Percentiles rank a stretch among this genome's conserved stretches.
Conservation (phyloP, 2,329 filamentous ascomycete genomes). For the Fusarium clavum region DNA sequence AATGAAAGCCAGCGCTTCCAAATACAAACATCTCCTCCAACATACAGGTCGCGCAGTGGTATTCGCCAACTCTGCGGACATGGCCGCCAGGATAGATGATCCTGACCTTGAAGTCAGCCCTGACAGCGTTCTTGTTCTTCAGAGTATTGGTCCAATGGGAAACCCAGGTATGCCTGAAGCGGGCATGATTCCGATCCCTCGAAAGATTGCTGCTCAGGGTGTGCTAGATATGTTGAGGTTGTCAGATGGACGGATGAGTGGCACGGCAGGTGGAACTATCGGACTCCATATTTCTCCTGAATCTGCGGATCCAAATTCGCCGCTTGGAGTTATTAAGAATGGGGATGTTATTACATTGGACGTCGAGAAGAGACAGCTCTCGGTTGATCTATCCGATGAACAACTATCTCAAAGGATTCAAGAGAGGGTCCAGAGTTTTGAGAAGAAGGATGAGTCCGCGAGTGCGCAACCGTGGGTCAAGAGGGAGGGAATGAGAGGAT, state of each 20-base stretch:
- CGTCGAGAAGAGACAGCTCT: conserved; percentile 71
- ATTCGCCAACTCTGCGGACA: conserved; percentile 81
- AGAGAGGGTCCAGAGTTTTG: conserved; percentile 65
- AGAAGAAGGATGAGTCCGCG: conserved; percentile 43
- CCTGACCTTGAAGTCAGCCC: conserved; percentile 70
- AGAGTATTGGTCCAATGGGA: conserved; percentile 90
- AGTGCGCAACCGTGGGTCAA: conserved; percentile 15
- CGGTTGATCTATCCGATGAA: conserved; percentile 71
- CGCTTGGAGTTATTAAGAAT: conserved; percentile 79
- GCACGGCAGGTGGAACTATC: conserved; percentile 89
- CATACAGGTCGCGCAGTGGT: conserved; percentile 65
- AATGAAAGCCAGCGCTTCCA: conserved; percentile 88
- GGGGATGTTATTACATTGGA: conserved; percentile 86
- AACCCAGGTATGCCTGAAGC: conserved; percentile 96
- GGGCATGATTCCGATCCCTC: conserved; percentile 70
- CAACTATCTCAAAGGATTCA: conserved; percentile 73
- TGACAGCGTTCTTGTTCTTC: conserved; percentile 78
- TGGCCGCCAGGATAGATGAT: conserved; percentile 72
- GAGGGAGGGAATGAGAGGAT: conserved; percentile 57
- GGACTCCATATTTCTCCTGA: conserved; percentile 90
- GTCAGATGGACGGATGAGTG: conserved; percentile 88
- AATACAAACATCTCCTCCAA: conserved; percentile 70
- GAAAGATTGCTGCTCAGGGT: conserved; percentile 80
- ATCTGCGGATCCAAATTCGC: conserved; percentile 78
- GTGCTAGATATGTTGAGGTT: conserved; percentile 84